A percentile compares a stretch with the other conserved stretches of the same genome.
Conservation (phyloP, 164 flowering plant genomes). For the Liriodendron chinense region DNA sequence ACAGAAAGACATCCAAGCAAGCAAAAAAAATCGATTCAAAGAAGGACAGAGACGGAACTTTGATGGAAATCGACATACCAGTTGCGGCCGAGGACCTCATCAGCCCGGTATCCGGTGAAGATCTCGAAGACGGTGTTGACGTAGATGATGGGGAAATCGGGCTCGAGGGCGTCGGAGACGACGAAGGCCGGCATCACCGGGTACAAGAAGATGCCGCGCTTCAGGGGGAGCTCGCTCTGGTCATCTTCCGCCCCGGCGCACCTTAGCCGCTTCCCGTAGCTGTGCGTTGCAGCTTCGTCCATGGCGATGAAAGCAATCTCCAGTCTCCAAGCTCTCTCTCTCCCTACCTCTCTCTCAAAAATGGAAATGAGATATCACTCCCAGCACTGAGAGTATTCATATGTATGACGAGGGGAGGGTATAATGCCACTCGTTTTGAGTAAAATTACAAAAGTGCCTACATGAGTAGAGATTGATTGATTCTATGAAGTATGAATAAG, state of each 20-base stretch:
- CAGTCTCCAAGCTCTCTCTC: too few species aligned
- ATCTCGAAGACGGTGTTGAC: slow-evolving; percentile 75
- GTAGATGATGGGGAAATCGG: slow-evolving; percentile 79
- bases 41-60: neutral
- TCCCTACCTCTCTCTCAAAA: neutral
- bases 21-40: neutral
- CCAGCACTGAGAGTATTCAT: neutral
- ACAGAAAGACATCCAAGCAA: neutral
- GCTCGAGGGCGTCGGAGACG: slow-evolving; percentile 81
- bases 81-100: slow-evolving; percentile 84
- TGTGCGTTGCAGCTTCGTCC: neutral
- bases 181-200: slow-evolving; percentile 63
- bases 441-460: neutral
- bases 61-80: slow-evolving; percentile 36
- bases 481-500: too few species aligned
- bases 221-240: slow-evolving; percentile 27
- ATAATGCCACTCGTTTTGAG: neutral
- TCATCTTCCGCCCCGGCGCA: slow-evolving; percentile 19
- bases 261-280: slow-evolving; percentile 27
- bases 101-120: slow-evolving; percentile 78
- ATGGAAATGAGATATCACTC: neutral
- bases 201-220: slow-evolving; percentile 38
- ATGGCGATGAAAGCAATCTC: neutral
- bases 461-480: too few species aligned
- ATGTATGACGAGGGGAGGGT: neutral